phyloP scores from a whole-genome alignment of 345 rosid genomes.

The Diplotaxis tenuifolia region DNA sequence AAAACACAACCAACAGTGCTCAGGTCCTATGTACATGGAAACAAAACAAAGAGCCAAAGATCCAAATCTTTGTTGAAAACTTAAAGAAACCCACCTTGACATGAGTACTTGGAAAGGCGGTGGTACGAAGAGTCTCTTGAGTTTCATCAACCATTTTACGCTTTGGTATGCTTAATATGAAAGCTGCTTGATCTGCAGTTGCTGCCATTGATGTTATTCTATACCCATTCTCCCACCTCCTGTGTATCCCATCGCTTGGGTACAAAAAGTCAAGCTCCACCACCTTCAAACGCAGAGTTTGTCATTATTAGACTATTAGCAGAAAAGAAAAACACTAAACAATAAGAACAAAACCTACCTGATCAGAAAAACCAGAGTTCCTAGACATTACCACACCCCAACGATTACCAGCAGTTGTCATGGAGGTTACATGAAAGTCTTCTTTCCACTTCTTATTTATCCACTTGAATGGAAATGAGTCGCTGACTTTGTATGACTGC shows the following conservation, averaged over 20 bases:
- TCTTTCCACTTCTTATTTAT: slow-evolving; percentile 97
- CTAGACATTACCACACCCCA: slow-evolving; percentile 99
- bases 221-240: slow-evolving; percentile 81
- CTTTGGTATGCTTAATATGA: slow-evolving; percentile 75
- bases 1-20: slow-evolving; percentile 1
- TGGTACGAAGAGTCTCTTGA: slow-evolving; percentile 93
- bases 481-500: slow-evolving; percentile 95
- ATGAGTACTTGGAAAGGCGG: slow-evolving; percentile 82
- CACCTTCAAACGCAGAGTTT: slow-evolving; percentile 47
- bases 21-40: neutral
- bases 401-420: slow-evolving; percentile 91
- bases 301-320: neutral
- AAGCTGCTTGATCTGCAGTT: slow-evolving; percentile 92
- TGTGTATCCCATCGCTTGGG: slow-evolving; percentile 96
- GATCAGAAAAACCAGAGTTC: slow-evolving; percentile 74
- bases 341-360: slow-evolving; percentile 44
- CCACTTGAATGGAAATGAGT: slow-evolving; percentile 93
- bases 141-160: slow-evolving; percentile 78
- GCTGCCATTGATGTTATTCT: slow-evolving; percentile 97
- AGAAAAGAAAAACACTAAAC: neutral
- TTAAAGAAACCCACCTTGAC: slow-evolving; percentile 63
- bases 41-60: neutral
- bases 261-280: slow-evolving; percentile 96
- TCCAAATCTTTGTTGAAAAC: neutral
- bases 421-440: slow-evolving; percentile 84